Base-by-base conservation (phyloP, 306 rosid species). In the Inga laurina region DNA sequence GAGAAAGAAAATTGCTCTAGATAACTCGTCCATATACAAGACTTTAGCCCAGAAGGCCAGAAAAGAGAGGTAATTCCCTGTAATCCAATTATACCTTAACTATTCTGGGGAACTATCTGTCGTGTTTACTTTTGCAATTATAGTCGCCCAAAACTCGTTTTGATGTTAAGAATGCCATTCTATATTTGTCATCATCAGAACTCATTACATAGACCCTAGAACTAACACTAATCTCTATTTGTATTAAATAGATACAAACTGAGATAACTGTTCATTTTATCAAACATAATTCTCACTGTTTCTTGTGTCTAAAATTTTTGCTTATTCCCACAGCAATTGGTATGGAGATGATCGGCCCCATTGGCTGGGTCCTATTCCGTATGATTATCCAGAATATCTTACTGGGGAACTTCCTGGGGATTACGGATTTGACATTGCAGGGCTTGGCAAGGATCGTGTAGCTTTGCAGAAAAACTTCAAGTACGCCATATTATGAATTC, bases 291-390 rank as follows among this genome's bases (percentile, higher is more conserved):
- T 61, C 48, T 79, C 57, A 68, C 39, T 66, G 39, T 76, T 45
- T 68, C 61, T 51, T 67, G 73, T 3, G 61, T 45, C 77, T 67
- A 52, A 77, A 59, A 15, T 62, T 56, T 79, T 21, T 68, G 44
- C 66, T 80, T 67, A 32, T 68, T 81, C 56, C 41, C 61, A 74
- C 93, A 92, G 99, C 87, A 65, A 64, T 75, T 95, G 99, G 99
- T 93, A 95, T 82, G 99, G 99, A 82, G 89, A 90, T 81, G 91
- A 77, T 62, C 90, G 99, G 49, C 98, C 98, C 64, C 92, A 88
- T 49, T 95, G 98, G 99, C 99, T 95, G 68, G 98, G 98, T 85
- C 97, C 98, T 62, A 87, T 95, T 78, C 92, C 93, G 32, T 93
- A 88, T 79, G 90, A 88, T 30, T 95, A 93, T 86, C 98, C 98